These are phyloP conservation scores for Colletotrichum brevisporum DNA, from an alignment of 2,329 filamentous ascomycete genomes.

Conservation along the genomic window DNA sequence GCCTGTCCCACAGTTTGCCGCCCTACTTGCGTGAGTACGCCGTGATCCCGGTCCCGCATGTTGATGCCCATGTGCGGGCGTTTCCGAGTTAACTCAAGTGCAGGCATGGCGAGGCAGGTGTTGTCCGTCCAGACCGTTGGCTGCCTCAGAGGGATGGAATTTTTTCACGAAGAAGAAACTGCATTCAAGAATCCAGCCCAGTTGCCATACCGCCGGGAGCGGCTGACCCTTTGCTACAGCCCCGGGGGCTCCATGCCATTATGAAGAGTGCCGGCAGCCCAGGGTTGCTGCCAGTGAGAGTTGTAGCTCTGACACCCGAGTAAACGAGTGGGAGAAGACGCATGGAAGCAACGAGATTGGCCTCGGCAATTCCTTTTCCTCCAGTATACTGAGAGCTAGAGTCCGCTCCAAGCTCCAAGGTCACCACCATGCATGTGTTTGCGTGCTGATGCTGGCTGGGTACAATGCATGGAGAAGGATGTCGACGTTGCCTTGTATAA, in stretches of 20 bases:
- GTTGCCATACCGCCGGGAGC: no score
- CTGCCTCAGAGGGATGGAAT: not conserved
- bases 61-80: not conserved
- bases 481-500: slow-evolving; percentile 8
- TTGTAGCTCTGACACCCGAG: not conserved
- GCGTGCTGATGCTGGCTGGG: slow-evolving; percentile 21
- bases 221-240: no score
- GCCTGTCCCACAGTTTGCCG: slow-evolving; percentile 1
- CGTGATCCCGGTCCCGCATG: not conserved
- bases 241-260: no score
- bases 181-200: not conserved
- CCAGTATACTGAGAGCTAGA: not conserved
- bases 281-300: not conserved
- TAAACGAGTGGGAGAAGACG: not conserved
- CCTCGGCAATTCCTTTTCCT: not conserved
- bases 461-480: slow-evolving; percentile 19
- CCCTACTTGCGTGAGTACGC: not conserved
- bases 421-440: slow-evolving; percentile 9
- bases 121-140: no score
- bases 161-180: not conserved
- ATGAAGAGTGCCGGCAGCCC: not conserved
- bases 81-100: not conserved
- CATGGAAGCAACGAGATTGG: not conserved
- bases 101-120: not conserved
- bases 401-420: not conserved